phyloP scores from a whole-genome alignment of 2,329 filamentous ascomycete species.

The Fusarium haematococcum region DNA sequence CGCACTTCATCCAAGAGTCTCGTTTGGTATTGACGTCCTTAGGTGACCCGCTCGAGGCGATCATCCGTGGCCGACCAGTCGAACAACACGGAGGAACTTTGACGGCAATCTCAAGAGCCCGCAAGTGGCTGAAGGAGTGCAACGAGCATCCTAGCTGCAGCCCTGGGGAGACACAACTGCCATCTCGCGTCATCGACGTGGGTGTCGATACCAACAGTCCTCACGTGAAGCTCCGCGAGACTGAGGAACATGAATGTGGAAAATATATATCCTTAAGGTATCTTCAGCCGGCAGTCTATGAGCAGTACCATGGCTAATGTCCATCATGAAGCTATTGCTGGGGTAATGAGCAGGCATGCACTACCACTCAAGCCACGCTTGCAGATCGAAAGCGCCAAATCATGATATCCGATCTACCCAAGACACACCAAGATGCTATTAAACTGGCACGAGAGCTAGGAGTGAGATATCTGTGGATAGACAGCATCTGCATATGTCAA shows the following conservation, averaged over 20 bases:
- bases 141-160: not conserved
- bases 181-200: slow-evolving; percentile 1
- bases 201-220: not conserved
- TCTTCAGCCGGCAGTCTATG: not conserved
- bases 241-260: not conserved
- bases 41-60: not conserved
- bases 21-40: not conserved
- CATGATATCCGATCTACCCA: not conserved
- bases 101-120: not conserved
- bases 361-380: slow-evolving; percentile 3
- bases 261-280: slow-evolving; percentile 13
- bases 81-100: not conserved
- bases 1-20: not conserved
- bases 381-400: slow-evolving; percentile 2
- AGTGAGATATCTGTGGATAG: not conserved
- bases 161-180: not conserved
- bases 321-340: not conserved
- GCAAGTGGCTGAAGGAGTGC: not conserved
- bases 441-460: not conserved
- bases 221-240: not conserved
- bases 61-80: not conserved
- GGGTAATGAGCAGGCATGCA: not conserved
- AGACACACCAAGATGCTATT: not conserved
- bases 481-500: not conserved
- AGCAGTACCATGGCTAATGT: not conserved